phyloP scores from a whole-genome alignment of 2,329 filamentous ascomycete species.

The Hypoxylon rubiginosum region DNA sequence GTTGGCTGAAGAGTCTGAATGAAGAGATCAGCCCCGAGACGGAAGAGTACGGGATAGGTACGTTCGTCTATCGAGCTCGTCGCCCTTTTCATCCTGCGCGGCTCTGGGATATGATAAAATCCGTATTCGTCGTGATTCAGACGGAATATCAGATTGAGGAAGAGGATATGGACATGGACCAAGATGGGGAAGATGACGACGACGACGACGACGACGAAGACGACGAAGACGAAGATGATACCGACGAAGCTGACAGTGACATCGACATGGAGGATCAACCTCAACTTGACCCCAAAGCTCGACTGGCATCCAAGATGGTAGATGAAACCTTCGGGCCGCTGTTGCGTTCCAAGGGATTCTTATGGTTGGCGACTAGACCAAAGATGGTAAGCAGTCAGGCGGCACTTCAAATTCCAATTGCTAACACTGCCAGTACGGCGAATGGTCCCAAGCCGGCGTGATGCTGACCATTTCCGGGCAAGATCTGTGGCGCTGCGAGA shows the following conservation, averaged over 20 bases:
- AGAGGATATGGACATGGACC: constrained; percentile 40
- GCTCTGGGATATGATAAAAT: constrained; percentile 60
- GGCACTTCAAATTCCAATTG: not conserved
- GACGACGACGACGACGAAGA: constrained; percentile 54
- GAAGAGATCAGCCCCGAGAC: constrained; percentile 80
- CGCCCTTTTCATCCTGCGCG: constrained; percentile 66
- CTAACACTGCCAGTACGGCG: constrained; percentile 59
- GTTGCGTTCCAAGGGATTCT: constrained; percentile 74
- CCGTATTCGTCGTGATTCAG: constrained; percentile 65
- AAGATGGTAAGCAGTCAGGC: constrained; percentile 52
- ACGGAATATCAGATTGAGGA: constrained; percentile 57
- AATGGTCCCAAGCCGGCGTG: constrained; percentile 74
- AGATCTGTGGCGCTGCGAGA: constrained; percentile 70
- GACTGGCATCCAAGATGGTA: constrained; percentile 67
- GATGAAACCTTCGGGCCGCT: constrained; percentile 66
- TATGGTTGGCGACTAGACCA: constrained; percentile 71
- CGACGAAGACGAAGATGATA: constrained; percentile 42
- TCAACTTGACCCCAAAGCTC: constrained; percentile 51
- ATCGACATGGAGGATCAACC: constrained; percentile 42
- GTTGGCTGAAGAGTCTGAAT: constrained; percentile 78
- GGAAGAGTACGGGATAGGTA: constrained; percentile 78
- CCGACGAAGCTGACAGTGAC: constrained; percentile 16
- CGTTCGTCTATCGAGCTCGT: constrained; percentile 75
- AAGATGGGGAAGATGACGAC: constrained; percentile 53
- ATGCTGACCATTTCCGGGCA: constrained; percentile 73